Base-by-base conservation (phyloP, 352 stramenopile genomes). In the Phytopythium boreale region DNA sequence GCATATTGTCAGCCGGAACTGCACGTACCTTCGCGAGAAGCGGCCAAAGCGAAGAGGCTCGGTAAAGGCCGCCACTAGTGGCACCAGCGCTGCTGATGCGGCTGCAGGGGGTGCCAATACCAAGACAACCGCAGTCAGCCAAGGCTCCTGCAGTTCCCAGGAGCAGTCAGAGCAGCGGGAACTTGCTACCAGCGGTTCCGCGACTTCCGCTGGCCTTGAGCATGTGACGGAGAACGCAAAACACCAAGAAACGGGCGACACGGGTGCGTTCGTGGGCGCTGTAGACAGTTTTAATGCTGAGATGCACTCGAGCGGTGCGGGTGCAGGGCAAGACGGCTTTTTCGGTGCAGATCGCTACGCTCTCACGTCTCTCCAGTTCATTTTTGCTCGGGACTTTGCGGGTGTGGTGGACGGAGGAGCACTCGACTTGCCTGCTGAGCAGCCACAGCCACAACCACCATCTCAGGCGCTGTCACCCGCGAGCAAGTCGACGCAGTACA, bases 1-100 rank as follows among this genome's bases (percentile, higher is more conserved):
- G 72, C 86, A 94, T 58, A 70, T 91, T n/a, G 81, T 84, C 22
- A 94, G 86, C 59, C 74, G 86, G 39, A 94, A 92, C 60, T 94
- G 83, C 71, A 79, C 78, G 9, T 89, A 89, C 56, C 69, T 93
- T 5, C 75, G 82, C 20, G 70, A 80, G 34, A 80, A 67, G 26
- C 47, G 46, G 36, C 22, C 61, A 2, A 64, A 49, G 55, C 36
- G 36, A 4, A 44, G 26, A 24, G 10, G 49, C 7, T 34, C 26
- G 19, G 7, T 15, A 29, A 60, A 22, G 5, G 22, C 14, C 10
- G 11, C 15, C n/a, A 10, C 15, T 47, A 31, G 7, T 10, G 17
- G n/a, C 17, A 59, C 17, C 12, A 29, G 53, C 53, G 8, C 26
- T 17, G 22, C 14, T 31, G 15, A 24, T 17, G 5, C 15, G 3